Conservation (phyloP, 2,329 filamentous ascomycete genomes). For the Emergomyces pasteurianus region DNA sequence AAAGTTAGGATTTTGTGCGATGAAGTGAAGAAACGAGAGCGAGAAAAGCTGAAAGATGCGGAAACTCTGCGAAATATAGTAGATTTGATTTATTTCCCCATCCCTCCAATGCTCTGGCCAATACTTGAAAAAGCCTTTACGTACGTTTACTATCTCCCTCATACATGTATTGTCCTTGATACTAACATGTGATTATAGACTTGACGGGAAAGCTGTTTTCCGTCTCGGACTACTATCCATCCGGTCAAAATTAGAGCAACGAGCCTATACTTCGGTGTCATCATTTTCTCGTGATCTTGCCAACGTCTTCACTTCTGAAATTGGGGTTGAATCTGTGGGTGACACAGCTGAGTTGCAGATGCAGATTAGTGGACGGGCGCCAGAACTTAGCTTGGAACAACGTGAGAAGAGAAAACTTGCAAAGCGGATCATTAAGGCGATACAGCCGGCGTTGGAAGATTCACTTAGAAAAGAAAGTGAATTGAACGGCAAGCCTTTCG, state of each 20-base stretch:
- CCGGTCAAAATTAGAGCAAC: constrained; percentile 41
- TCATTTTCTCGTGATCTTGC: constrained; percentile 49
- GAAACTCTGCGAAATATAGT: constrained; percentile 68
- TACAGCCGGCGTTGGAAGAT: constrained; percentile 65
- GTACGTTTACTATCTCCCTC: constrained; percentile 45
- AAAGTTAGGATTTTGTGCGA: constrained; percentile 60
- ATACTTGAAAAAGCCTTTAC: constrained; percentile 67
- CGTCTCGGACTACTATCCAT: constrained; percentile 42
- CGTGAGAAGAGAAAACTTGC: constrained; percentile 75
- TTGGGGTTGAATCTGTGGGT: constrained; percentile 37
- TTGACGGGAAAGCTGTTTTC: constrained; percentile 44
- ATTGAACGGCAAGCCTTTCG: constrained; percentile 56
- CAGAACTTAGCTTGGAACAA: constrained; percentile 47
- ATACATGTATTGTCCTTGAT: background rate
- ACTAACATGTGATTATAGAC: constrained; percentile 20
- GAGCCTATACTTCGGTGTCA: constrained; percentile 48
- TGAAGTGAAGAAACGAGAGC: constrained; percentile 63
- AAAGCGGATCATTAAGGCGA: constrained; percentile 74
- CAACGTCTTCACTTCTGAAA: constrained; percentile 43
- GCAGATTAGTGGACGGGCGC: constrained; percentile 37
- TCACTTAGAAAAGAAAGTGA: constrained; percentile 74
- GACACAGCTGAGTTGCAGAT: constrained; percentile 38
- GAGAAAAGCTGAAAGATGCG: constrained; percentile 62
- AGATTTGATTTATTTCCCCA: constrained; percentile 83
- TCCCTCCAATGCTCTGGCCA: constrained; percentile 62